A percentile compares a stretch with the other conserved stretches of the same genome.
These are phyloP conservation scores for Furcasterigmium sp. DNA, from an alignment of 2,329 filamentous ascomycete genomes.

Conservation along the genomic window DNA sequence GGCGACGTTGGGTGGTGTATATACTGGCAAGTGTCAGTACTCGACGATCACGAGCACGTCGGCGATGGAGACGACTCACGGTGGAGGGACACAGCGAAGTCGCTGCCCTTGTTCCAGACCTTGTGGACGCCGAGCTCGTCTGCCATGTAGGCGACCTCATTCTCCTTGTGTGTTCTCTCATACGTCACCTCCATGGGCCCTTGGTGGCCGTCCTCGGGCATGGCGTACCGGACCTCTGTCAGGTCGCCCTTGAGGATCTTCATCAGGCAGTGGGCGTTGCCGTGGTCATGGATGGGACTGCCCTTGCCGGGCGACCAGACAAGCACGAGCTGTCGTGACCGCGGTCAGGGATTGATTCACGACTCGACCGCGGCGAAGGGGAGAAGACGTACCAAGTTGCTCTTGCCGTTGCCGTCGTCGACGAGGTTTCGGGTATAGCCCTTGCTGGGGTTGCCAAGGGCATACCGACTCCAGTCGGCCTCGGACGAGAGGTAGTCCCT, in stretches of 20 bases:
- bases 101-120: conserved; percentile 68
- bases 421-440: conserved; percentile 86
- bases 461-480: conserved; percentile 69
- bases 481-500: conserved; percentile 63
- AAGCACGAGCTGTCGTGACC: conserved; percentile 62
- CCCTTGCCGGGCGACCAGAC: conserved; percentile 84
- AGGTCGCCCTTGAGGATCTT: conserved; percentile 75
- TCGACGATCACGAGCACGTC: background rate
- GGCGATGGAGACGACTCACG: conserved; percentile 7
- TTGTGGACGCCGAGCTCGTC: conserved; percentile 84
- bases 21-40: conserved; percentile 43
- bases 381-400: conserved; percentile 55
- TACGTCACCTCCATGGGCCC: conserved; percentile 45
- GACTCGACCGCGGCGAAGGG: background rate
- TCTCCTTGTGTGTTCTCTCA: conserved; percentile 61
- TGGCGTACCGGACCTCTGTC: conserved; percentile 76
- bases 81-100: conserved; percentile 81
- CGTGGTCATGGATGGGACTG: conserved; percentile 84
- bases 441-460: conserved; percentile 62
- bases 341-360: background rate
- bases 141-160: conserved; percentile 85
- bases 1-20: conserved; percentile 85
- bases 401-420: conserved; percentile 79
- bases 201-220: conserved; percentile 44
- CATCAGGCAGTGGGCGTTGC: conserved; percentile 89